phyloP scores from a whole-genome alignment of 306 rosid genomes.

The Mucuna pruriens region DNA sequence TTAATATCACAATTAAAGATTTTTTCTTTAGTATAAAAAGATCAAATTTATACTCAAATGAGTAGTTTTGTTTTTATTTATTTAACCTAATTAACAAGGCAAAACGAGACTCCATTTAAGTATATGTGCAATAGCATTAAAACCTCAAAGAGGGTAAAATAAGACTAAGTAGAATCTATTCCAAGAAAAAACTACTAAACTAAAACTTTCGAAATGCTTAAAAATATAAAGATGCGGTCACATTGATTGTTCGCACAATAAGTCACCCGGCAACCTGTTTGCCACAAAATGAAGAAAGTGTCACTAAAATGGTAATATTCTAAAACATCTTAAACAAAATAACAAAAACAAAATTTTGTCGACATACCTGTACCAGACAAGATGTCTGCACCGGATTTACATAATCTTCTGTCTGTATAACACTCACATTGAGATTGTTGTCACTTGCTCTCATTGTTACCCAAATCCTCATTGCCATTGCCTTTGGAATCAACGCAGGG shows the following conservation, averaged over 20 bases:
- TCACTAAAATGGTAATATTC: background rate
- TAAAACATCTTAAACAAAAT: background rate
- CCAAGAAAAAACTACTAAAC: conserved; percentile 13
- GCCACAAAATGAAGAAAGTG: conserved; percentile 21
- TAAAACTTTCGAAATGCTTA: background rate
- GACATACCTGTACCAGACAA: conserved; percentile 21
- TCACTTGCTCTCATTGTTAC: conserved; percentile 35
- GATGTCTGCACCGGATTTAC: conserved; percentile 22
- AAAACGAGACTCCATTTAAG: conserved; percentile 25
- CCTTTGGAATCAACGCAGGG: conserved; percentile 54
- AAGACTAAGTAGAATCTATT: background rate
- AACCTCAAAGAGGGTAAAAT: background rate
- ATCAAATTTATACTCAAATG: background rate
- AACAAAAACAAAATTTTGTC: conserved; percentile 24
- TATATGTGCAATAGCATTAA: conserved; percentile 17
- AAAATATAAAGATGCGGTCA: conserved; percentile 10
- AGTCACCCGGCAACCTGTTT: conserved; percentile 26
- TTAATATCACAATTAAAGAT: no score
- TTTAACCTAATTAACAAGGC: conserved; percentile 1
- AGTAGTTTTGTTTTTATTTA: background rate
- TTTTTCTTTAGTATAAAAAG: no score
- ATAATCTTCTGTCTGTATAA: background rate
- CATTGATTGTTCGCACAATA: background rate
- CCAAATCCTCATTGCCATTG: conserved; percentile 31
- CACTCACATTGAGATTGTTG: conserved; percentile 19